phyloP scores from a whole-genome alignment of 345 rosid genomes.

The Eucalyptus erythrocorys region DNA sequence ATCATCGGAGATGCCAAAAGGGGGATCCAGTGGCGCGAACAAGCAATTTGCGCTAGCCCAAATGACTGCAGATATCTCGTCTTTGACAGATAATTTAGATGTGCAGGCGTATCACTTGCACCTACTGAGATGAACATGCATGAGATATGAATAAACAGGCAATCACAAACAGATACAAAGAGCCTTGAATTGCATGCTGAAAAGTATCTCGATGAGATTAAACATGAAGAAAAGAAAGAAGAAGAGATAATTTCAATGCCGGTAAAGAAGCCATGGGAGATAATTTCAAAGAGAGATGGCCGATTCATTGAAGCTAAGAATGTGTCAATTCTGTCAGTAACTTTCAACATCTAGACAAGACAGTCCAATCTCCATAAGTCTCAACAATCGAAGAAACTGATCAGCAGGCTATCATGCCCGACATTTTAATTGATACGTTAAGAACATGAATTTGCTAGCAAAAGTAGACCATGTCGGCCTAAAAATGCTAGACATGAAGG shows the following conservation, averaged over 20 bases:
- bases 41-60: background rate
- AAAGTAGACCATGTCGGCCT: background rate
- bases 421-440: background rate
- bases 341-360: background rate
- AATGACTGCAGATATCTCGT: background rate
- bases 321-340: background rate
- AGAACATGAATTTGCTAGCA: background rate
- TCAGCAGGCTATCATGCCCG: background rate
- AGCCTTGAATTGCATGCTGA: background rate
- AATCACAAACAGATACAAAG: background rate
- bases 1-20: background rate
- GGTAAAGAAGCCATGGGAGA: background rate
- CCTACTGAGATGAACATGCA: background rate
- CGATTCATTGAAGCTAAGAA: background rate
- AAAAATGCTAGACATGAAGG: background rate
- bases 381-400: background rate
- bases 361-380: background rate
- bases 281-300: background rate
- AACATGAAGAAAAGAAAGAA: background rate
- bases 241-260: background rate
- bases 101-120: background rate
- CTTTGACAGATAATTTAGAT: background rate
- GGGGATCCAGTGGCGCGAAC: background rate
- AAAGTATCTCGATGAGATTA: background rate
- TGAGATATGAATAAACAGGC: background rate